Evolutionary conservation across 768 basidiomycete species (phyloP).

Genomic region (Mycena epipterygia): DNA sequence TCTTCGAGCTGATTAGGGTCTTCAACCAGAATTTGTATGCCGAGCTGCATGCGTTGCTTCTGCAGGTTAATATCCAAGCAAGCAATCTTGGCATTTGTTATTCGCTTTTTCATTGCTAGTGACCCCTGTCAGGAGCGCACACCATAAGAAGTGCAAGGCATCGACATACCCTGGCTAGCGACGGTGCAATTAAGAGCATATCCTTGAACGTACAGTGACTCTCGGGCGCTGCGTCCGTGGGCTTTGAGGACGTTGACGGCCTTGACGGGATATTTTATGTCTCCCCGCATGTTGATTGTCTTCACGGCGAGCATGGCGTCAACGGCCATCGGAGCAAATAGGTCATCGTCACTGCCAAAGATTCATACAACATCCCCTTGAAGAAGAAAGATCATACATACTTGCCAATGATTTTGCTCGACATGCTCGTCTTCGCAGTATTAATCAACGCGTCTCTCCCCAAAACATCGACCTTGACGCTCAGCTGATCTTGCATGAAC

Average conservation of each 20-base stretch:
- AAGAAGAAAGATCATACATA: constrained; percentile 54
- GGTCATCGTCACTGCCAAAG: constrained; percentile 86
- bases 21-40: constrained; percentile 96
- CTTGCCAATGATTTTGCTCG: constrained; percentile 98
- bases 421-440: constrained; percentile 98
- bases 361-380: neutral
- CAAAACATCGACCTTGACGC: constrained; percentile 93
- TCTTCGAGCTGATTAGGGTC: constrained; percentile 97
- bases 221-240: constrained; percentile 94
- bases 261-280: constrained; percentile 99
- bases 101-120: constrained; percentile 96
- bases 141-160: neutral
- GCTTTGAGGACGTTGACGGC: constrained; percentile 99
- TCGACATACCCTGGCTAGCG: constrained; percentile 90
- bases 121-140: constrained; percentile 11
- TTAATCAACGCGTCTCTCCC: constrained; percentile 94
- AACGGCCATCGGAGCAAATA: constrained; percentile 99
- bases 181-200: constrained; percentile 99
- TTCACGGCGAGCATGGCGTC: constrained; percentile 99
- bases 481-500: constrained; percentile 98
- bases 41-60: constrained; percentile 97
- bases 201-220: constrained; percentile 94
- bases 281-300: constrained; percentile 93
- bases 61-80: constrained; percentile 98
- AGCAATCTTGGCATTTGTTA: constrained; percentile 95